Percentiles rank a stretch among this genome's conserved stretches.
These are phyloP conservation scores for Chalciporus piperatus DNA, from an alignment of 768 basidiomycete genomes.

Conservation along the genomic window DNA sequence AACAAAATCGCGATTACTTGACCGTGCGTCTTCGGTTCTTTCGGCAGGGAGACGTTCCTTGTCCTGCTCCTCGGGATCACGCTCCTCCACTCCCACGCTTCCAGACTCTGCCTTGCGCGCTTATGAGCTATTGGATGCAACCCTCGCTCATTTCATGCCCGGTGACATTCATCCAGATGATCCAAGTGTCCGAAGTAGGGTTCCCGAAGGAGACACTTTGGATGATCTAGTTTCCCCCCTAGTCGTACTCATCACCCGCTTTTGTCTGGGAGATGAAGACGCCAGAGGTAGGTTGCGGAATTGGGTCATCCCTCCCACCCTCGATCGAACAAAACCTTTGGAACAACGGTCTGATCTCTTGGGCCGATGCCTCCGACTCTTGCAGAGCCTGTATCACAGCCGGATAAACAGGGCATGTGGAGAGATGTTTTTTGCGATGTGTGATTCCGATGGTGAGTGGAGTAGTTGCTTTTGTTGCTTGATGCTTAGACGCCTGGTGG, in stretches of 20 bases:
- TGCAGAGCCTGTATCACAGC: slow-evolving; percentile 70
- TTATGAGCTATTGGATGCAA: slow-evolving; percentile 64
- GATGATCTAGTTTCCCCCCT: slow-evolving; percentile 82
- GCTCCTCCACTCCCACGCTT: slow-evolving; percentile 26
- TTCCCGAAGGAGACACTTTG: slow-evolving; percentile 46
- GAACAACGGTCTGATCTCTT: slow-evolving; percentile 72
- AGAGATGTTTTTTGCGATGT: slow-evolving; percentile 83
- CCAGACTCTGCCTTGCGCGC: slow-evolving; percentile 60
- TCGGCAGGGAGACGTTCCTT: slow-evolving; percentile 30
- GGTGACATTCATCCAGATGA: slow-evolving; percentile 64
- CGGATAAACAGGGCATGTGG: slow-evolving; percentile 76
- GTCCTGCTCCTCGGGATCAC: slow-evolving; percentile 48
- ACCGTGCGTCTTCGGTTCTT: slow-evolving; percentile 27
- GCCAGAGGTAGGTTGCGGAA: slow-evolving; percentile 57
- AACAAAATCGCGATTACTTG: slow-evolving; percentile 21
- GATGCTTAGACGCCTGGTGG: background rate
- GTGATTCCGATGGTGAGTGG: slow-evolving; percentile 66
- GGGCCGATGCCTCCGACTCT: slow-evolving; percentile 76
- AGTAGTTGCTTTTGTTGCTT: background rate
- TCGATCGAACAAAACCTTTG: slow-evolving; percentile 77
- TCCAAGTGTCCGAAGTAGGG: slow-evolving; percentile 47
- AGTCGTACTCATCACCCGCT: slow-evolving; percentile 66
- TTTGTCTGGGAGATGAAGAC: slow-evolving; percentile 62
- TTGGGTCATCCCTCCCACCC: slow-evolving; percentile 69
- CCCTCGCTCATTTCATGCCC: slow-evolving; percentile 62